A percentile compares a stretch with the other conserved stretches of the same genome.
Conservation (phyloP, 2,329 filamentous ascomycete genomes). For the Stachybotrys chlorohalonatus region DNA sequence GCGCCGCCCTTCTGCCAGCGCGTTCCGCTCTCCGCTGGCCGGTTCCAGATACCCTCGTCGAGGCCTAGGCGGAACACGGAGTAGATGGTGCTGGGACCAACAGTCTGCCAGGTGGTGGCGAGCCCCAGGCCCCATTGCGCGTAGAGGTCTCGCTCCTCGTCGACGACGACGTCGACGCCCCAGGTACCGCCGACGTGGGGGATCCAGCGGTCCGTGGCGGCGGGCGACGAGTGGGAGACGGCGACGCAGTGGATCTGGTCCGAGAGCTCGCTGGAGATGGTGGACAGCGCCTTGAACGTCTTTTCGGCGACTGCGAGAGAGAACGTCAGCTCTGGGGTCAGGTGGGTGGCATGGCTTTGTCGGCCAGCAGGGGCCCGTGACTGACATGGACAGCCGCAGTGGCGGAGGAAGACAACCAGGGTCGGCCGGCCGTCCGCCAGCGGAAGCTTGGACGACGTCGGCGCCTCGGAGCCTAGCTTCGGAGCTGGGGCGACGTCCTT, state of each 20-base stretch:
- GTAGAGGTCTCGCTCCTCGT: constrained; percentile 51
- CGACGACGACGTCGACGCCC: constrained; percentile 49
- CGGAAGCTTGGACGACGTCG: constrained; percentile 39
- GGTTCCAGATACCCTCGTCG: constrained; percentile 57
- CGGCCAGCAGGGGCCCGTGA: constrained; percentile 1
- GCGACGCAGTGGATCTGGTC: constrained; percentile 47
- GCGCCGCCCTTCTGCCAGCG: constrained; percentile 61
- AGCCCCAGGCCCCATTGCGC: constrained; percentile 57
- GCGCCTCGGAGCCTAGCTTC: constrained; percentile 45
- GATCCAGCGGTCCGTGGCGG: constrained; percentile 49
- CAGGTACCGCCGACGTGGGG: constrained; percentile 45
- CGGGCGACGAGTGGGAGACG: constrained; percentile 48
- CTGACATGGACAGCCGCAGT: constrained; percentile 68
- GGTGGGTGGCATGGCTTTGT: too few relatives aligned
- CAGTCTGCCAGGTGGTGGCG: constrained; percentile 51
- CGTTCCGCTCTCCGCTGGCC: constrained; percentile 54
- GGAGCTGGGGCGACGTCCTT: constrained; percentile 39
- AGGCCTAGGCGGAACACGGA: constrained; percentile 48
- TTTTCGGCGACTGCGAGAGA: constrained; percentile 54
- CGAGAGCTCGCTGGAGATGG: constrained; percentile 39
- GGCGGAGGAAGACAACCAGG: constrained; percentile 58
- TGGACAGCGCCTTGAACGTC: constrained; percentile 46
- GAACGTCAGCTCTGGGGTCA: background rate
- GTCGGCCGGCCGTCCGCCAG: constrained; percentile 48
- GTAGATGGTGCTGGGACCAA: constrained; percentile 49